Conservation (phyloP, 495 filamentous ascomycete species). For the Daldinia vernicosa region DNA sequence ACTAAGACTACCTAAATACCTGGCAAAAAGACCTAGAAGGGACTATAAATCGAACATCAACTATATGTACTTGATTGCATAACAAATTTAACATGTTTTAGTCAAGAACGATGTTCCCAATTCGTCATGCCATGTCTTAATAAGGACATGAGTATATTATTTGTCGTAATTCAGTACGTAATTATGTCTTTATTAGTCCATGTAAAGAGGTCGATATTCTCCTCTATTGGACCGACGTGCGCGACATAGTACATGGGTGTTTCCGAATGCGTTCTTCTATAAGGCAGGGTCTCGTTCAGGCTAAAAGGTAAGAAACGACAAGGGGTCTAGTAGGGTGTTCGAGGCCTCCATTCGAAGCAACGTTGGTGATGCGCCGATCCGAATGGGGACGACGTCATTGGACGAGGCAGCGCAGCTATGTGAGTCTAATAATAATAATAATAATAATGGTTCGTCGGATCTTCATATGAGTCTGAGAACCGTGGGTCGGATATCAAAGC, state of each 20-base stretch:
- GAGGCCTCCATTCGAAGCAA: conserved; percentile 31
- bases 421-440: too few species aligned
- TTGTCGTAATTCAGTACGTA: conserved; percentile 27
- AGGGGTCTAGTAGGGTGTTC: conserved; percentile 8
- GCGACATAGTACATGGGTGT: conserved; percentile 19
- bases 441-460: conserved; percentile 26
- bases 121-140: conserved; percentile 21
- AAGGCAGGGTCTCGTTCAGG: conserved; percentile 23
- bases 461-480: conserved; percentile 27
- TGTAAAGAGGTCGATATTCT: conserved; percentile 18
- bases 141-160: conserved; percentile 7
- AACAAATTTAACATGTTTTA: conserved; percentile 3
- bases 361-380: conserved; percentile 20
- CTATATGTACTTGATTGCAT: background rate
- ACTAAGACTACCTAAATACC: background rate
- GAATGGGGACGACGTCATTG: conserved; percentile 35
- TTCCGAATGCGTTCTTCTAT: conserved; percentile 22
- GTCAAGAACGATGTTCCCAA: conserved; percentile 17
- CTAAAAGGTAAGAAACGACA: conserved; percentile 27
- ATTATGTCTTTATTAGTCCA: conserved; percentile 2
- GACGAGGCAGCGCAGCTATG: conserved; percentile 5
- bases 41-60: background rate
- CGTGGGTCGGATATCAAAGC: conserved; percentile 35
- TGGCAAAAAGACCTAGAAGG: background rate
- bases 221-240: background rate